These are phyloP conservation scores for Huntiella abstrusa DNA, from an alignment of 2,329 filamentous ascomycete species.

Conservation along the genomic window DNA sequence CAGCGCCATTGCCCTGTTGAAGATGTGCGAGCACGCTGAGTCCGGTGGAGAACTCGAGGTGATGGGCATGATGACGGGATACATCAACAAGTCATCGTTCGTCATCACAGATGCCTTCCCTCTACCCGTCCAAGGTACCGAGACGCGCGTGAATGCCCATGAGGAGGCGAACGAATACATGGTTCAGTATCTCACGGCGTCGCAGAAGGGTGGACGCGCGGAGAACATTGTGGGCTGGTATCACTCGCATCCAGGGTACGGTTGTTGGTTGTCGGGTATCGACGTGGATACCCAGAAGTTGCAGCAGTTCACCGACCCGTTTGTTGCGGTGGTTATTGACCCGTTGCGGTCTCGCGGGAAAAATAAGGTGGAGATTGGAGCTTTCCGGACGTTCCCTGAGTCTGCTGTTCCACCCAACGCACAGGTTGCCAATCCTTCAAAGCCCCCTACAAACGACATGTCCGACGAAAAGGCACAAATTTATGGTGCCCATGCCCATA, in stretches of 20 bases:
- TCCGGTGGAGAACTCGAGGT: constrained; percentile 81
- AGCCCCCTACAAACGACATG: constrained; percentile 30
- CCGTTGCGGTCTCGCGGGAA: constrained; percentile 88
- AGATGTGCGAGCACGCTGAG: constrained; percentile 99
- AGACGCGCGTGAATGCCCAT: constrained; percentile 91
- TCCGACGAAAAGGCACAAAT: constrained; percentile 88
- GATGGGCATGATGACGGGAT: constrained; percentile 97
- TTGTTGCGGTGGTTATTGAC: constrained; percentile 89
- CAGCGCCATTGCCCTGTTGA: constrained; percentile 80
- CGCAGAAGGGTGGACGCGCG: constrained; percentile 54
- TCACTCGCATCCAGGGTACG: constrained; percentile 91
- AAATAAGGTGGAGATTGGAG: constrained; percentile 92
- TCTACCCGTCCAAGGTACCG: constrained; percentile 91
- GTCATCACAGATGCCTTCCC: constrained; percentile 89
- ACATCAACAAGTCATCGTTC: constrained; percentile 67
- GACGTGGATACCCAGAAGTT: constrained; percentile 76
- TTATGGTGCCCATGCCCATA: constrained; percentile 78
- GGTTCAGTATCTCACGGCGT: constrained; percentile 61
- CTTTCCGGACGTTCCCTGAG: constrained; percentile 71
- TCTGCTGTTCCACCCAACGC: not conserved
- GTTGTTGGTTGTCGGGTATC: constrained; percentile 94
- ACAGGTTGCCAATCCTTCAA: constrained; percentile 1
- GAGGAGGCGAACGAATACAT: constrained; percentile 96
- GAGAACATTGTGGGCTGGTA: constrained; percentile 98
- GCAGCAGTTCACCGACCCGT: constrained; percentile 73